Evolutionary conservation across 139 green algal genomes (phyloP).

Genomic region (Coelastrella sp.): DNA sequence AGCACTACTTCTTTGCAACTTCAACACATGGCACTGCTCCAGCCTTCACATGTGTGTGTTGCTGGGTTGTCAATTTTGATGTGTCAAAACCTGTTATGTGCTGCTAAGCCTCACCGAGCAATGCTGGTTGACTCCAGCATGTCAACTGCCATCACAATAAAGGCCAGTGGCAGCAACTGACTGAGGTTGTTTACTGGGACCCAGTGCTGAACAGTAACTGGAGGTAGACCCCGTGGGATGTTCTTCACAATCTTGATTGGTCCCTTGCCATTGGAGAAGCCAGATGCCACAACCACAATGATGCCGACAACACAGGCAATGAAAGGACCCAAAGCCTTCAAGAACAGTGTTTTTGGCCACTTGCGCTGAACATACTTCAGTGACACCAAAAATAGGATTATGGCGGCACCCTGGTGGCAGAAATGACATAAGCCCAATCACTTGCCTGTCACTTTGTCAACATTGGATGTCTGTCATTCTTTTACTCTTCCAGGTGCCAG

Average conservation of each 20-base stretch:
- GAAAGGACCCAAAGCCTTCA: slow-evolving; percentile 64
- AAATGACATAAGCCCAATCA: not conserved
- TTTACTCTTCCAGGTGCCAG: too few species aligned
- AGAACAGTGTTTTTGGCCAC: slow-evolving; percentile 45
- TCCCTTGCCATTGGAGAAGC: slow-evolving; percentile 29
- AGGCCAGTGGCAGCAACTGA: slow-evolving; percentile 18
- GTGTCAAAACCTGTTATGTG: too few species aligned
- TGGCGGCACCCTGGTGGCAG: slow-evolving; percentile 25
- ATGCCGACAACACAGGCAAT: slow-evolving; percentile 56
- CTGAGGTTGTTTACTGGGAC: not conserved
- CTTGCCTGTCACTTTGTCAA: too few species aligned
- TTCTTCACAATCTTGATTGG: slow-evolving; percentile 56
- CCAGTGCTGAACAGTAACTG: slow-evolving; percentile 39
- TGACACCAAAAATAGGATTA: slow-evolving; percentile 50
- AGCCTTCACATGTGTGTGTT: too few species aligned
- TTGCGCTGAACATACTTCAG: slow-evolving; percentile 31
- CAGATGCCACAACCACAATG: slow-evolving; percentile 21
- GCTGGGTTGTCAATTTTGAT: too few species aligned
- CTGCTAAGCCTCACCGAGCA: slow-evolving; percentile 52
- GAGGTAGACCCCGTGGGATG: slow-evolving; percentile 57
- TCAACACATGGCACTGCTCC: too few species aligned
- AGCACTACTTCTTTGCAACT: too few species aligned
- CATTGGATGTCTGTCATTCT: too few species aligned
- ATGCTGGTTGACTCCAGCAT: slow-evolving; percentile 47
- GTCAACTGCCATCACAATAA: slow-evolving; percentile 42